These are phyloP conservation scores for Favolaschia claudopus DNA, from an alignment of 768 basidiomycete species.

Conservation along the genomic window DNA sequence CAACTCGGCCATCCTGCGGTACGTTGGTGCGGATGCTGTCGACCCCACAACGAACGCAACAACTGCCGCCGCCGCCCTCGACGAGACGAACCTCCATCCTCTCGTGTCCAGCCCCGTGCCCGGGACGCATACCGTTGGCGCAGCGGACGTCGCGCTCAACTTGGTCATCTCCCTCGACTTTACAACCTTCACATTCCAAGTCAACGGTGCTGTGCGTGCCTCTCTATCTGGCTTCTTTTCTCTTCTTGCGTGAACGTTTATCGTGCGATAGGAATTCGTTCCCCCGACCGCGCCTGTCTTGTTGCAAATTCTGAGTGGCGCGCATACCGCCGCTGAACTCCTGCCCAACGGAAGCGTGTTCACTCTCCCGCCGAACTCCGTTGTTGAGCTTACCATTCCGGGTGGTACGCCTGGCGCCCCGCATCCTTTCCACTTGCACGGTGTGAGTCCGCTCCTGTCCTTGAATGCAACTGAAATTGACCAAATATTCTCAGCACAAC, in stretches of 20 bases:
- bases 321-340: slow-evolving; percentile 44
- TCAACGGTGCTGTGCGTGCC: neutral
- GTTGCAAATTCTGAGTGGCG: slow-evolving; percentile 58
- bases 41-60: slow-evolving; percentile 33
- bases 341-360: slow-evolving; percentile 50
- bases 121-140: slow-evolving; percentile 33
- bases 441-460: slow-evolving; percentile 38
- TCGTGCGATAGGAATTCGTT: slow-evolving; percentile 24
- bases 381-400: slow-evolving; percentile 55
- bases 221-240: too few species aligned
- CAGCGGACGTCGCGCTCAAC: neutral
- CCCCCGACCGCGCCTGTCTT: slow-evolving; percentile 53
- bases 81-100: slow-evolving; percentile 48
- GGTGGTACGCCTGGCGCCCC: slow-evolving; percentile 42
- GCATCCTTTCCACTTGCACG: slow-evolving; percentile 40
- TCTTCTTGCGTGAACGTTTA: neutral
- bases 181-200: neutral
- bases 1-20: slow-evolving; percentile 62
- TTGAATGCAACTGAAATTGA: neutral
- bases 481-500: slow-evolving; percentile 31
- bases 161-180: neutral
- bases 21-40: slow-evolving; percentile 41
- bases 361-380: slow-evolving; percentile 48
- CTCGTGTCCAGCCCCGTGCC: slow-evolving; percentile 33
- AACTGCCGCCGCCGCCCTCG: slow-evolving; percentile 35